These are phyloP conservation scores for Paragyromitra xinjiangensis DNA, from an alignment of 495 filamentous ascomycete species.

Conservation along the genomic window DNA sequence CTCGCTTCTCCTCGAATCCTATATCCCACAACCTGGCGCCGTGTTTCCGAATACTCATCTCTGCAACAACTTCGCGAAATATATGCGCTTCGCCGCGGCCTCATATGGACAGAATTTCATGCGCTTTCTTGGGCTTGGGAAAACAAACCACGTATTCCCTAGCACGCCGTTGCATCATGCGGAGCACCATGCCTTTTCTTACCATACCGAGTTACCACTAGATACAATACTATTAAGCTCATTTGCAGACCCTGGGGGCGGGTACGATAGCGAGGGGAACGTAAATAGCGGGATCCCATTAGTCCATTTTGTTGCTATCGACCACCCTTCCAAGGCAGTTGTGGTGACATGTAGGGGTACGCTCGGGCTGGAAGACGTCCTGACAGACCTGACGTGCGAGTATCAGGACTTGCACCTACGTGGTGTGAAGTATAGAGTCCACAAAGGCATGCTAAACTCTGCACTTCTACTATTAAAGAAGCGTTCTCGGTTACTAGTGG, in stretches of 20 bases:
- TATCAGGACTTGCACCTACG: constrained; percentile 77
- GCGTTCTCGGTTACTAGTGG: constrained; percentile 70
- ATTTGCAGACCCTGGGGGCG: constrained; percentile 77
- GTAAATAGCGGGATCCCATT: constrained; percentile 78
- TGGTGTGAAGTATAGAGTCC: constrained; percentile 74
- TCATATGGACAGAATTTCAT: constrained; percentile 78
- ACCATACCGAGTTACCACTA: constrained; percentile 72
- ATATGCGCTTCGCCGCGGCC: constrained; percentile 79
- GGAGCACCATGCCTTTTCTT: constrained; percentile 76
- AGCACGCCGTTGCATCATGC: constrained; percentile 62
- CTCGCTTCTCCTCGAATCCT: constrained; percentile 69
- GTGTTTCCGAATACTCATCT: constrained; percentile 75
- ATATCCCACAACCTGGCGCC: constrained; percentile 67
- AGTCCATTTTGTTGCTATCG: constrained; percentile 79
- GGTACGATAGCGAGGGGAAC: constrained; percentile 74
- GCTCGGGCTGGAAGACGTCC: constrained; percentile 79
- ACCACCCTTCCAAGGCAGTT: constrained; percentile 79
- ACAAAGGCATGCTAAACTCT: constrained; percentile 85
- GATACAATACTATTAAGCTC: constrained; percentile 78
- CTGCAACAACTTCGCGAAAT: constrained; percentile 75
- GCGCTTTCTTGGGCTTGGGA: constrained; percentile 72
- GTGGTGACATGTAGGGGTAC: constrained; percentile 80
- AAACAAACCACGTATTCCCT: constrained; percentile 60
- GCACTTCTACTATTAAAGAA: constrained; percentile 74
- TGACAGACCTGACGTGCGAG: constrained; percentile 83